Conservation (phyloP, 202 grass and related monocot genomes). For the Hordeum pubiflorum region DNA sequence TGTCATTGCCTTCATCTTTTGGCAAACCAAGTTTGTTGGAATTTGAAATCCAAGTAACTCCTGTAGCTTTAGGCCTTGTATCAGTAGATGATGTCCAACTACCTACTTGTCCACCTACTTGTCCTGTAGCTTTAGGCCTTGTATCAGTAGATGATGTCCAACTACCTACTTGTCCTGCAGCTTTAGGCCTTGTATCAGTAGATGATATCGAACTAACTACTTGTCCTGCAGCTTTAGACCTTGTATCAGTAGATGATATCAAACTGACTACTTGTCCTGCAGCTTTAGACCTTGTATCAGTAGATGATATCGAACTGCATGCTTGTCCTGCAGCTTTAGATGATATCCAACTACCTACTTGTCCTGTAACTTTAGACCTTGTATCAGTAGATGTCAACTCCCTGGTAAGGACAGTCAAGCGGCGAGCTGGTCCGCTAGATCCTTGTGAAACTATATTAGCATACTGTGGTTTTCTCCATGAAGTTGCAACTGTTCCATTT, state of each 20-base stretch:
- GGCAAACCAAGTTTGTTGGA: conserved; percentile 15
- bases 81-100: neutral
- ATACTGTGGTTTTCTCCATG: conserved; percentile 32
- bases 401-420: conserved; percentile 45
- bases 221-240: neutral
- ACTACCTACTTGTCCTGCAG: conserved; percentile 14
- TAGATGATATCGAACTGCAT: neutral
- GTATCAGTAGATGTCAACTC: conserved; percentile 19
- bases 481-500: conserved; percentile 27
- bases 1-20: conserved; percentile 3
- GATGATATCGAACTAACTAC: neutral
- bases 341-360: neutral
- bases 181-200: conserved; percentile 29
- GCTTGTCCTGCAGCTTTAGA: neutral
- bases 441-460: conserved; percentile 36
- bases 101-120: neutral
- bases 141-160: neutral
- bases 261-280: neutral
- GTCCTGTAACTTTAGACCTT: conserved; percentile 26
- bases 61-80: neutral
- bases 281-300: neutral
- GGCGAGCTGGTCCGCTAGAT: conserved; percentile 16
- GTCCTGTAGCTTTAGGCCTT: neutral
- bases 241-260: neutral
- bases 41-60: neutral